phyloP scores from a whole-genome alignment of 805 yeast species.

The Jamesozyma piceae region DNA sequence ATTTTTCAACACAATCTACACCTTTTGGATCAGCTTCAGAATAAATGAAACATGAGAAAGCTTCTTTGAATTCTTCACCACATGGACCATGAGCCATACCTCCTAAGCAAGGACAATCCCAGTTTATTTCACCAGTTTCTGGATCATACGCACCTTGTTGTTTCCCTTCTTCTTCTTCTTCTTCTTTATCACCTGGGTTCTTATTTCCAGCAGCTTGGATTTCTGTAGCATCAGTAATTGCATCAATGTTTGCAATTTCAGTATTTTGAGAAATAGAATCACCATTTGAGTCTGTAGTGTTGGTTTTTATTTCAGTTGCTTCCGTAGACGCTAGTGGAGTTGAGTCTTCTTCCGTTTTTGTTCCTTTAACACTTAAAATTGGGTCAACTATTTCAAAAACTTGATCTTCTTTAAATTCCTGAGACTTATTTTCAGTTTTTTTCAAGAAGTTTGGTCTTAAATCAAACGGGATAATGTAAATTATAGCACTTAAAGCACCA shows the following conservation, averaged over 20 bases:
- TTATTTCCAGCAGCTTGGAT: slow-evolving; percentile 85
- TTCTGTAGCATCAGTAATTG: slow-evolving; percentile 46
- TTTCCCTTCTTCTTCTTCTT: slow-evolving; percentile 51
- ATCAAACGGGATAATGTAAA: background rate
- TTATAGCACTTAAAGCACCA: slow-evolving; percentile 1
- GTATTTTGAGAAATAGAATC: background rate
- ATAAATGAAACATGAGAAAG: slow-evolving; percentile 90
- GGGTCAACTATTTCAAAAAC: background rate
- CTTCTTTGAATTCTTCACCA: slow-evolving; percentile 91
- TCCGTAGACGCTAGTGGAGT: background rate
- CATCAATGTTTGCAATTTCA: background rate
- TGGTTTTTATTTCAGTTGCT: background rate
- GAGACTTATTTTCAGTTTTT: background rate
- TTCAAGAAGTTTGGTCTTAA: background rate
- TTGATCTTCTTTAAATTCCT: background rate
- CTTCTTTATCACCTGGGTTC: slow-evolving; percentile 69
- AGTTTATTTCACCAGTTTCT: slow-evolving; percentile 96
- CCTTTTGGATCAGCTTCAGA: slow-evolving; percentile 96
- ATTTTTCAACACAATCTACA: slow-evolving; percentile 86
- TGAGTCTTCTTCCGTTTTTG: background rate
- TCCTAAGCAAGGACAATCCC: slow-evolving; percentile 99
- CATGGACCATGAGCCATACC: slow-evolving; percentile 99
- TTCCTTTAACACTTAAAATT: background rate
- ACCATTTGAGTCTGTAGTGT: too few relatives aligned
- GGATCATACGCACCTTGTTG: slow-evolving; percentile 78